Evolutionary conservation across 805 yeast genomes (phyloP).

Genomic region (Candida wancherniae): DNA sequence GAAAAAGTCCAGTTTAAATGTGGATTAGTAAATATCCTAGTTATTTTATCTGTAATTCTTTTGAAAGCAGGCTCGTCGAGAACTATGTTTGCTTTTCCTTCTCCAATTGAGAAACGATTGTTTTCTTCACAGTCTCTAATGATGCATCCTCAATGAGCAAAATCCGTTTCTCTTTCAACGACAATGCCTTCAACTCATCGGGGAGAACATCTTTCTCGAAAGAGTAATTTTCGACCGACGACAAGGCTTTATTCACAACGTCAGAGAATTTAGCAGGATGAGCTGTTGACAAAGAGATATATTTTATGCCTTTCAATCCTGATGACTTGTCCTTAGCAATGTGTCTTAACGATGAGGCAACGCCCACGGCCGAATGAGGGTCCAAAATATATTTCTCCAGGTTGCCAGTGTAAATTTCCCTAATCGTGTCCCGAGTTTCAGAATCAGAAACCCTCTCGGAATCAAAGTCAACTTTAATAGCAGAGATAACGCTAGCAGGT

Average conservation of each 20-base stretch:
- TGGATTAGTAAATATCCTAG: not conserved
- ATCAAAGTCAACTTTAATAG: constrained; percentile 66
- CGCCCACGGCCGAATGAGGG: constrained; percentile 97
- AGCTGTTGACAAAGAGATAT: constrained; percentile 88
- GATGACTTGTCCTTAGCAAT: constrained; percentile 44
- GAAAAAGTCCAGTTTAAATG: constrained; percentile 23
- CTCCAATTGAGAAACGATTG: constrained; percentile 65
- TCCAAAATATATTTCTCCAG: constrained; percentile 76
- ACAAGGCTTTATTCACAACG: constrained; percentile 82
- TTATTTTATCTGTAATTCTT: too few relatives aligned
- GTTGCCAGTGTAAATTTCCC: constrained; percentile 54
- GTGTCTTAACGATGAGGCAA: constrained; percentile 66
- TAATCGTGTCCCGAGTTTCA: constrained; percentile 78
- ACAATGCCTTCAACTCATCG: constrained; percentile 70
- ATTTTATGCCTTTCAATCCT: constrained; percentile 36
- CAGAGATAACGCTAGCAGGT: constrained; percentile 54
- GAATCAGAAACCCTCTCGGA: constrained; percentile 77
- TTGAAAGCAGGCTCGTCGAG: not conserved
- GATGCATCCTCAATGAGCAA: constrained; percentile 67
- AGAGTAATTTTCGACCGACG: constrained; percentile 63
- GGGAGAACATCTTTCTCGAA: constrained; percentile 90
- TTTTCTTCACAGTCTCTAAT: constrained; percentile 65
- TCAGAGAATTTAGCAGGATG: constrained; percentile 99
- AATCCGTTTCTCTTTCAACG: constrained; percentile 69
- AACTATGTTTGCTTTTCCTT: constrained; percentile 14